Conservation (phyloP, 1,284 basidiomycete species). For the Microbotryum silenes-acaulis region DNA sequence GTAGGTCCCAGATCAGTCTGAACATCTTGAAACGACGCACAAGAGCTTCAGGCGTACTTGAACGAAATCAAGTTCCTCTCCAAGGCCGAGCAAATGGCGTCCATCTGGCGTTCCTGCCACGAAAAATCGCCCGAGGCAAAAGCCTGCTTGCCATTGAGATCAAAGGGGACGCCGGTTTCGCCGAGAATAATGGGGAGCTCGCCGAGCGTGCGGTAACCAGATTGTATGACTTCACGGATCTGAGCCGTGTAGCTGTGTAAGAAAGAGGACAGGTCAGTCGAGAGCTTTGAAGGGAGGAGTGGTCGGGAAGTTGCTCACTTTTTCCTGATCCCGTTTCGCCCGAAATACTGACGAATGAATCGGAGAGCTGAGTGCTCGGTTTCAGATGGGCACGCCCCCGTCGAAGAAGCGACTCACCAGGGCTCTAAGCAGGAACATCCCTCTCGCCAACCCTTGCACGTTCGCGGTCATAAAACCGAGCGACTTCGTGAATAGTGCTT, state of each 20-base stretch:
- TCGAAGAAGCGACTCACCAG: constrained; percentile 41
- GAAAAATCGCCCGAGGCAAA: constrained; percentile 63
- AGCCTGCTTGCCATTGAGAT: constrained; percentile 70
- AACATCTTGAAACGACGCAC: neutral
- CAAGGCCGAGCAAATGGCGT: constrained; percentile 33
- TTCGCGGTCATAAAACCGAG: constrained; percentile 78
- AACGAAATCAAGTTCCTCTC: constrained; percentile 36
- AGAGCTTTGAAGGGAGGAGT: neutral
- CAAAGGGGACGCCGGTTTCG: constrained; percentile 88
- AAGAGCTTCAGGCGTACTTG: constrained; percentile 29
- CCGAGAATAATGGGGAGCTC: constrained; percentile 76
- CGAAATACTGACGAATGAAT: constrained; percentile 55
- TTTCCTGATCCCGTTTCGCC: constrained; percentile 63
- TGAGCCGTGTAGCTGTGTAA: constrained; percentile 56
- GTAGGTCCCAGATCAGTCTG: neutral
- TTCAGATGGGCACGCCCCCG: neutral
- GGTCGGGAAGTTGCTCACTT: constrained; percentile 45
- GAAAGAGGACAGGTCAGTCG: neutral
- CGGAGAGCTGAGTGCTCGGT: neutral
- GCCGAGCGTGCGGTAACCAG: constrained; percentile 58
- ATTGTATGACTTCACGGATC: constrained; percentile 66
- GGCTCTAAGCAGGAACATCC: constrained; percentile 68
- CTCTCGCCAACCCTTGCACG: constrained; percentile 77
- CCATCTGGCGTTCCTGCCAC: constrained; percentile 41
- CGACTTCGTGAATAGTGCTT: constrained; percentile 70